These are phyloP conservation scores for Rhodomyrtus tomentosa DNA, from an alignment of 345 rosid species.

Conservation along the genomic window DNA sequence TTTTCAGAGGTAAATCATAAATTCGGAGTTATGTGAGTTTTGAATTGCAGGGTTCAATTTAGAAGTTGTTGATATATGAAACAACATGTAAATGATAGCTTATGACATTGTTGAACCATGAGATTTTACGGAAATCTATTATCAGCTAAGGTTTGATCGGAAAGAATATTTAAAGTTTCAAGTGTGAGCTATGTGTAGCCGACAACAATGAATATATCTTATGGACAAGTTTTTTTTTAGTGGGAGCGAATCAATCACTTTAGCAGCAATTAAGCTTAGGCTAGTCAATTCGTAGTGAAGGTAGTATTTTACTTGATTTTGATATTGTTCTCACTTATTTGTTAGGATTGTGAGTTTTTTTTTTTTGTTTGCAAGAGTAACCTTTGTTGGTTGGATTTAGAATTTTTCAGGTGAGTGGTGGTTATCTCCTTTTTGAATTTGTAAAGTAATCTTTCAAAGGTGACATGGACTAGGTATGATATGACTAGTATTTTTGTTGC, in stretches of 20 bases:
- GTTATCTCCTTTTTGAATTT: no score
- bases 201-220: background rate
- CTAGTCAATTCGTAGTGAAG: background rate
- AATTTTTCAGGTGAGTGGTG: no score
- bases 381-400: no score
- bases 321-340: no score
- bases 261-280: background rate
- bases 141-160: accelerated
- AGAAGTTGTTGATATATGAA: background rate
- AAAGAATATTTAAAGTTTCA: background rate
- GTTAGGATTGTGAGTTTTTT: no score
- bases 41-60: background rate
- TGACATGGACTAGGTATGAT: no score
- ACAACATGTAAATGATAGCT: background rate
- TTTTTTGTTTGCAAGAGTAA: no score
- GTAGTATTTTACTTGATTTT: no score
- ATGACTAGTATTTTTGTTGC: no score
- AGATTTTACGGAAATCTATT: background rate
- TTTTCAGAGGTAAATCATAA: background rate
- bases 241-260: background rate
- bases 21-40: background rate
- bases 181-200: accelerated
- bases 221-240: background rate
- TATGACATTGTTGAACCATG: background rate
- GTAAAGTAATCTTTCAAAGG: no score